These are phyloP conservation scores for Globisporangium perplexum DNA, from an alignment of 352 stramenopile species.

Conservation along the genomic window DNA sequence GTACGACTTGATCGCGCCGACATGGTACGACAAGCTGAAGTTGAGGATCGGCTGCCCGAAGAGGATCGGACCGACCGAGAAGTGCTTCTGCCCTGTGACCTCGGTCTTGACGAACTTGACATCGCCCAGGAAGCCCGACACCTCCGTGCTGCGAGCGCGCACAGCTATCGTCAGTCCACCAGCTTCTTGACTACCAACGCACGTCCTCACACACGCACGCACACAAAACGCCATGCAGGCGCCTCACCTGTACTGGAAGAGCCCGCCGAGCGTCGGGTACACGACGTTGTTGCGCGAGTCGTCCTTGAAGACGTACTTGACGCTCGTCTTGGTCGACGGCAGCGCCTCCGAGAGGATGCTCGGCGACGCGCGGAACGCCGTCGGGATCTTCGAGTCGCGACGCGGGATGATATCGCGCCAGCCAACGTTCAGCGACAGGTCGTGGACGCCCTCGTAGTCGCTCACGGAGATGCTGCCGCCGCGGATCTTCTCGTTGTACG, in stretches of 20 bases:
- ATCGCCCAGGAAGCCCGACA: constrained; percentile 81
- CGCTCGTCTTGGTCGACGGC: constrained; percentile 88
- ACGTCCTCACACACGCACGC: no score
- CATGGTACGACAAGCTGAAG: constrained; percentile 74
- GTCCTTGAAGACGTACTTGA: constrained; percentile 92
- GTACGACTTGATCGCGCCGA: constrained; percentile 79
- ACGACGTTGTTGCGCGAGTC: constrained; percentile 86
- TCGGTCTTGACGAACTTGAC: constrained; percentile 88
- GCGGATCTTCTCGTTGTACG: constrained; percentile 86
- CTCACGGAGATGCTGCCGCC: constrained; percentile 80
- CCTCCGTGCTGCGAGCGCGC: constrained; percentile 54
- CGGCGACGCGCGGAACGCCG: constrained; percentile 84
- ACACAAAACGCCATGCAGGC: no score
- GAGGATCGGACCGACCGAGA: constrained; percentile 50
- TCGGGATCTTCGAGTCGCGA: constrained; percentile 79
- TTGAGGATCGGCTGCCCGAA: constrained; percentile 73
- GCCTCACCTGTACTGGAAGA: constrained; percentile 80
- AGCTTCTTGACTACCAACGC: background rate
- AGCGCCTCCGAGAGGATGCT: constrained; percentile 88
- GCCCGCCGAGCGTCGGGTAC: constrained; percentile 80
- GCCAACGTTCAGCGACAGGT: constrained; percentile 78
- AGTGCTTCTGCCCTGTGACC: constrained; percentile 81
- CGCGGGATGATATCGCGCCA: constrained; percentile 86
- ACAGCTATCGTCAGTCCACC: background rate
- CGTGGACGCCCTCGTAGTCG: constrained; percentile 82